Percentiles rank a stretch among this genome's conserved stretches.
phyloP scores from a whole-genome alignment of 1,284 basidiomycete species.

The Hemileia vastatrix region DNA sequence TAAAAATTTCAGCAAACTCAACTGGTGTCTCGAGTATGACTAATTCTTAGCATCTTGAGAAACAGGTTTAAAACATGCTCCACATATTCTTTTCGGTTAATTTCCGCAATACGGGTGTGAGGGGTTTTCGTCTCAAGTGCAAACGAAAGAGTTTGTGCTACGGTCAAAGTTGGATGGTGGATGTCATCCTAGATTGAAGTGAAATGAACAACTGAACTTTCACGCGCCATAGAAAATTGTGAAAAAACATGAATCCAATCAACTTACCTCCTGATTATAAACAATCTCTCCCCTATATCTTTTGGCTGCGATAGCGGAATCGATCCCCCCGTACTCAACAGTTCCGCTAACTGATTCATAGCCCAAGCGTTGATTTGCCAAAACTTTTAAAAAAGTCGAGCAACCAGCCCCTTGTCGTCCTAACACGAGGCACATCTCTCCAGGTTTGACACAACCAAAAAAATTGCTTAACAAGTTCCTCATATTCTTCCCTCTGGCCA shows the following conservation, averaged over 20 bases:
- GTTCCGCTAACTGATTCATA: constrained; percentile 56
- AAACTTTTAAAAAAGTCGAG: constrained; percentile 44
- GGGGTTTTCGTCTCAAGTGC: constrained; percentile 52
- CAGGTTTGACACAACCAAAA: constrained; percentile 62
- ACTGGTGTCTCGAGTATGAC: constrained; percentile 55
- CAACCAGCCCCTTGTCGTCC: constrained; percentile 50
- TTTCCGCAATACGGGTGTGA: constrained; percentile 49
- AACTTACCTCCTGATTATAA: constrained; percentile 7
- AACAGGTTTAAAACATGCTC: constrained; percentile 51
- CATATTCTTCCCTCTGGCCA: too few relatives aligned
- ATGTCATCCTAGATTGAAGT: constrained; percentile 52
- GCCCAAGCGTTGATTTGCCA: constrained; percentile 47
- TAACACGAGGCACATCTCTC: constrained; percentile 52
- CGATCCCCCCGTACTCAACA: constrained; percentile 59
- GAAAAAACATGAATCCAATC: background rate
- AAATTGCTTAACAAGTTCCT: constrained; percentile 52
- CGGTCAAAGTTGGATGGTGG: constrained; percentile 55
- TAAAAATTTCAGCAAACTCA: constrained; percentile 52
- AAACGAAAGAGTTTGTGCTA: constrained; percentile 52
- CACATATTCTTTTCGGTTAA: constrained; percentile 49
- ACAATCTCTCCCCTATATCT: too few relatives aligned
- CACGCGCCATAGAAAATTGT: constrained; percentile 12
- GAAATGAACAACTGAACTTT: constrained; percentile 27
- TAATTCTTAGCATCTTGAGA: constrained; percentile 55
- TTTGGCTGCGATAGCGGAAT: too few relatives aligned